These are phyloP conservation scores for Posidonia oceanica DNA, from an alignment of 116 monocot species.

Conservation along the genomic window DNA sequence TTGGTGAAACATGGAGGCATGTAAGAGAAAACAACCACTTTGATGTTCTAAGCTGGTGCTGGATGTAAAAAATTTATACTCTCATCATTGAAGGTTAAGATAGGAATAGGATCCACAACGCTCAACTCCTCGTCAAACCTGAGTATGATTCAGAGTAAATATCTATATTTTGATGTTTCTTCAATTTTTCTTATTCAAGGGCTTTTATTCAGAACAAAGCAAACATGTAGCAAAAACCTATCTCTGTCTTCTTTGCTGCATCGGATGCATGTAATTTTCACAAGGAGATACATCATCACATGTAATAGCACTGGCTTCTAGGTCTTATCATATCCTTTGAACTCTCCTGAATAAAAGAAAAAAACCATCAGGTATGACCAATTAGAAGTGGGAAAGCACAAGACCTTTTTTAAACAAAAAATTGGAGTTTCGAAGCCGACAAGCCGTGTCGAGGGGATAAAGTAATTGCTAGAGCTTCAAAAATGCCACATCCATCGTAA, in stretches of 20 bases:
- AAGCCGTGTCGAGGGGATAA: too few species aligned
- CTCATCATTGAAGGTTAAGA: background rate
- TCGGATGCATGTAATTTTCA: constrained; percentile 7
- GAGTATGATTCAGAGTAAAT: background rate
- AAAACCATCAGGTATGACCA: background rate
- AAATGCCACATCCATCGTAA: too few species aligned
- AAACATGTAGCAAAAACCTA: background rate
- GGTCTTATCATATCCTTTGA: constrained; percentile 16
- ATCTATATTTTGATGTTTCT: background rate
- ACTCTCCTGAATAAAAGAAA: constrained; percentile 29
- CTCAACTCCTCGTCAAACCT: background rate
- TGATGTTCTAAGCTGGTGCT: constrained; percentile 13
- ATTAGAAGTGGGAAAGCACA: background rate
- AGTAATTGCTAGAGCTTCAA: too few species aligned
- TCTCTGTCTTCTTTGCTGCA: constrained; percentile 20
- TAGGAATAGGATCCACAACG: background rate
- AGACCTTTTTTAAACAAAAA: too few species aligned
- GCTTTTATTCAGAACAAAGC: background rate
- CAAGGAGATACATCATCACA: constrained; percentile 41
- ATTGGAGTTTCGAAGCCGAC: too few species aligned
- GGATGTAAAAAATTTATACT: background rate
- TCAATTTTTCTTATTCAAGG: too few species aligned
- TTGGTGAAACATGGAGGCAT: constrained; percentile 24
- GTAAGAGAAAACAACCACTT: constrained; percentile 21
- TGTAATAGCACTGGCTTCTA: constrained; percentile 21